These are phyloP conservation scores for Aspergillus flavus DNA, from an alignment of 2,329 filamentous ascomycete species.

Conservation along the genomic window DNA sequence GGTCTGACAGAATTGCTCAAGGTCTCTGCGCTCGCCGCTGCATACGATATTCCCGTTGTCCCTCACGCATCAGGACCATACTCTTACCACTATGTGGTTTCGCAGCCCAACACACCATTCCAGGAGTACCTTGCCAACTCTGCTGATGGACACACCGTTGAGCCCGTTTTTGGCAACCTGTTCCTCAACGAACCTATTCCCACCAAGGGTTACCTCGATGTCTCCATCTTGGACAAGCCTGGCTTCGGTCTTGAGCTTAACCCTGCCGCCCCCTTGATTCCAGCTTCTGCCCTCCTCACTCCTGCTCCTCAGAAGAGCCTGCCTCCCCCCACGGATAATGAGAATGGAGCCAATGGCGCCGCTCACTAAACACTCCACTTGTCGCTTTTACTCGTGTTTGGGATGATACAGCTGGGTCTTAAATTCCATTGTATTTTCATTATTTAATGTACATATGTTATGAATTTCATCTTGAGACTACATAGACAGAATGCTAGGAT, in stretches of 20 bases:
- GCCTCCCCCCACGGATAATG: constrained; percentile 37
- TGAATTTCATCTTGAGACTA: constrained; percentile 9
- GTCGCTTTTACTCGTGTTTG: background rate
- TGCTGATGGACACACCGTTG: constrained; percentile 82
- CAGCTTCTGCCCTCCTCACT: constrained; percentile 72
- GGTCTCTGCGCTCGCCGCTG: constrained; percentile 83
- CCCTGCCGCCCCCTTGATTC: constrained; percentile 76
- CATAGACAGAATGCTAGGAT: background rate
- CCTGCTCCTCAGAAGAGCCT: constrained; percentile 58
- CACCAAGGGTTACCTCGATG: constrained; percentile 76
- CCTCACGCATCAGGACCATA: constrained; percentile 94
- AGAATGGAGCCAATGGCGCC: constrained; percentile 26
- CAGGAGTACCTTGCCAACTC: constrained; percentile 96
- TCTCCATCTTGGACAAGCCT: constrained; percentile 80
- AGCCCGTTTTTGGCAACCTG: constrained; percentile 89
- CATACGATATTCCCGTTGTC: constrained; percentile 92
- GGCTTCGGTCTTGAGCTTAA: constrained; percentile 90
- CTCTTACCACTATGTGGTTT: constrained; percentile 94
- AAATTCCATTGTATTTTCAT: background rate
- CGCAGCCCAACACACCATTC: constrained; percentile 90
- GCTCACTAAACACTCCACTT: constrained; percentile 4
- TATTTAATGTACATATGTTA: background rate
- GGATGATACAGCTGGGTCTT: background rate
- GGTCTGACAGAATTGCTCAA: constrained; percentile 90
- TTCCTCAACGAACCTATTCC: constrained; percentile 92